Base-by-base conservation (phyloP, 345 rosid genomes). In the Citropsis articulata region DNA sequence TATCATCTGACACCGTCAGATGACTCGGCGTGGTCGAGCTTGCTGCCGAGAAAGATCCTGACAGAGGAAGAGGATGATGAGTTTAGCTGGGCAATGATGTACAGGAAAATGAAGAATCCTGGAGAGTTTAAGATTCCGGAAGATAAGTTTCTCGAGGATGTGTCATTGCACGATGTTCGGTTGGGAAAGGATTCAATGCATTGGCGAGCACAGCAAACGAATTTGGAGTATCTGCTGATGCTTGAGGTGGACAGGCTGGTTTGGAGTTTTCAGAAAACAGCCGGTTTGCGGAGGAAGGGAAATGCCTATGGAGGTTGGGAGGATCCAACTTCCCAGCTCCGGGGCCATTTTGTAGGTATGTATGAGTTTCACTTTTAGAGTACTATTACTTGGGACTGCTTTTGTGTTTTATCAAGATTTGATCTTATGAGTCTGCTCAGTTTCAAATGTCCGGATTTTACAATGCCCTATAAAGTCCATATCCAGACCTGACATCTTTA, bases 261-360 rank as follows among this genome's bases (percentile, higher is more conserved):
- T 9, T 89, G 88, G 90, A 89, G 88, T 82, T 89, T 89, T 21
- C 71, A 90, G 78, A 82, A 86, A 61, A 87, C 85, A 0, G 90
- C 88, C 0, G 90, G 88, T 77, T 81, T 86, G 78, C 31, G 79
- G 3, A 80, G 84, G 0, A 88, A 87, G 0, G 88, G 90, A 61
- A 53, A 45, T 9, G 61, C 89, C 0, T 87, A 89, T 67, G 90
- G 89, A 8, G 89, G 92, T 27, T 89, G 90, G 92, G 89, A 89
- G 81, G 82, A 38, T 2, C 72, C 82, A 1, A 56, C 5, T n/a
- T 6, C 6, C 21, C 83, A 85, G 81, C 87, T 89, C 60, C 85
- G 92, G 3, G 92, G 92, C 7, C 92, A 87, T 81, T 89, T 89
- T 69, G 92, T 87, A 13, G 92, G 92, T 76, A 75, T 22, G 50